Conservation (phyloP, 345 rosid species). For the Syzygium aromaticum region DNA sequence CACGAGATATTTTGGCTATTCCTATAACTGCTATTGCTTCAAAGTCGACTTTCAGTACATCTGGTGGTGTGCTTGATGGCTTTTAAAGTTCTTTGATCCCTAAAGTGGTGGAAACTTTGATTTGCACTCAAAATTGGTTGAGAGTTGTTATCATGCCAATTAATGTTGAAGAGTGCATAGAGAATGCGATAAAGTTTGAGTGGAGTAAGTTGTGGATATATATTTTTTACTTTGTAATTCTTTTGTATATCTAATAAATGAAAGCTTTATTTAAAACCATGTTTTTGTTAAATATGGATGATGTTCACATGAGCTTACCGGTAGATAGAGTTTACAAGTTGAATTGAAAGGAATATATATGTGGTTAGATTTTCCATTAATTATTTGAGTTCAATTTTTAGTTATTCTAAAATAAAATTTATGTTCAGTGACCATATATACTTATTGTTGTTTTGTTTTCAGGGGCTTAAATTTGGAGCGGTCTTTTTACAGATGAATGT, state of each 20-base stretch:
- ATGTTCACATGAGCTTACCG: neutral
- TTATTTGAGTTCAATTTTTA: neutral
- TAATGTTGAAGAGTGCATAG: neutral
- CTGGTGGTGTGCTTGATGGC: neutral
- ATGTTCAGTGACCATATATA: neutral
- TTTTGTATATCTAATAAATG: neutral
- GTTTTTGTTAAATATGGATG: neutral
- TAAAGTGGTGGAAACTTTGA: neutral
- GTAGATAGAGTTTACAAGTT: neutral
- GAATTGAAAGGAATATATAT: too few species aligned
- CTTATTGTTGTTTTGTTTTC: neutral
- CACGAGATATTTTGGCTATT: too few species aligned
- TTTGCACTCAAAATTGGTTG: neutral
- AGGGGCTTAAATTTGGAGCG: neutral
- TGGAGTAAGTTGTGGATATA: neutral
- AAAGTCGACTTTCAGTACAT: neutral
- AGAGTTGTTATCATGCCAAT: neutral
- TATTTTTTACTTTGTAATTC: too few species aligned
- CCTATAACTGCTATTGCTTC: neutral
- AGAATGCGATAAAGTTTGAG: too few species aligned
- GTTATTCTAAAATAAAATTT: neutral
- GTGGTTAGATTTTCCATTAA: neutral
- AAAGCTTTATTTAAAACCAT: neutral
- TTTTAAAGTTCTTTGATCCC: neutral
- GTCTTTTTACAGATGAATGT: neutral